These are phyloP conservation scores for Diaporthe citri DNA, from an alignment of 2,329 filamentous ascomycete species.

Conservation along the genomic window DNA sequence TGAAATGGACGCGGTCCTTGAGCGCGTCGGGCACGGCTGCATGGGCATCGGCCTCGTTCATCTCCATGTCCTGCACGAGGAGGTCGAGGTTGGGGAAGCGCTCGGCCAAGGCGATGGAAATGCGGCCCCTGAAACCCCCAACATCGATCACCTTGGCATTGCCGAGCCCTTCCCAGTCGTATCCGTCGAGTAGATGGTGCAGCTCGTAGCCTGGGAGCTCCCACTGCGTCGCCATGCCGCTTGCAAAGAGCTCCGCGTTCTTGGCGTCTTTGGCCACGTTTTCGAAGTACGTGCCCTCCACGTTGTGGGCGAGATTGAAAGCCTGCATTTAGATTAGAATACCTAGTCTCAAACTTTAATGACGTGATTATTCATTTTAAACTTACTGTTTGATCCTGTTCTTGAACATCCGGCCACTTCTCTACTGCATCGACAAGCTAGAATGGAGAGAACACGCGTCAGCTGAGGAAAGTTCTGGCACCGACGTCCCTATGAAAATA, in stretches of 20 bases:
- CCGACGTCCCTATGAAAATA: too few species aligned
- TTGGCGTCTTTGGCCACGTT: constrained; percentile 9
- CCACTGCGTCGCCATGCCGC: constrained; percentile 18
- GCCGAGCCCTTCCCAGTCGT: constrained; percentile 1
- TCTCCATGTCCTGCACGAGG: constrained; percentile 27
- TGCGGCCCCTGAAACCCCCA: constrained; percentile 29
- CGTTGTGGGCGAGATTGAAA: neutral
- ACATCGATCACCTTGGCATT: constrained; percentile 28
- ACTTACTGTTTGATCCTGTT: constrained; percentile 14
- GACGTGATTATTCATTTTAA: neutral
- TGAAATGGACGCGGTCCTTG: constrained; percentile 24
- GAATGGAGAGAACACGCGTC: neutral
- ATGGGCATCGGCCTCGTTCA: constrained; percentile 11
- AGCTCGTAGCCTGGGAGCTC: constrained; percentile 11
- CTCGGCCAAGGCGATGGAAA: constrained; percentile 22
- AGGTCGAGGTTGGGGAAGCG: constrained; percentile 23
- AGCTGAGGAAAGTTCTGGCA: too few species aligned
- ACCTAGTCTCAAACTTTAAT: too few species aligned
- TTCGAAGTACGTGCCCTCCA: neutral
- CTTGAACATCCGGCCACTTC: constrained; percentile 8
- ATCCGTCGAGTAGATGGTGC: neutral
- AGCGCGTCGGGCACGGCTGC: constrained; percentile 7
- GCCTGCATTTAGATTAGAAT: neutral
- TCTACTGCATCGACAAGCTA: constrained; percentile 6
- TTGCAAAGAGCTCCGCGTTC: constrained; percentile 1